Conservation (phyloP, 2,329 filamentous ascomycete species). For the Aspergillus arachidicola region DNA sequence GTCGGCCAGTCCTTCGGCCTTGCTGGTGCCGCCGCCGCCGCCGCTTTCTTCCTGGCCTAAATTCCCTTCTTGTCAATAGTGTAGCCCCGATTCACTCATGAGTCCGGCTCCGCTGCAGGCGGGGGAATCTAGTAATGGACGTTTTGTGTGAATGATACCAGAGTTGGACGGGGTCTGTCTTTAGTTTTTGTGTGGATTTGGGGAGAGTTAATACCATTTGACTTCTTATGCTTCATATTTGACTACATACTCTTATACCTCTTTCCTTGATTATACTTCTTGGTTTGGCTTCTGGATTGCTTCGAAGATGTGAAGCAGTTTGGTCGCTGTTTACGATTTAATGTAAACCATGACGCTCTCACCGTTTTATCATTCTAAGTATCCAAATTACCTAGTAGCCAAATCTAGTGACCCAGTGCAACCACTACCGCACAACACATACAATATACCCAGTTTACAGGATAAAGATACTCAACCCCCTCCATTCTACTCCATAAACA, state of each 20-base stretch:
- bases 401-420: neutral
- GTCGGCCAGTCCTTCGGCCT: constrained; percentile 32
- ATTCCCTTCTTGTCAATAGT: constrained; percentile 33
- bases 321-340: constrained; percentile 22
- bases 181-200: constrained; percentile 22
- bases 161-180: constrained; percentile 18
- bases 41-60: constrained; percentile 38
- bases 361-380: constrained; percentile 4
- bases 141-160: constrained; percentile 5
- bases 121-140: constrained; percentile 8
- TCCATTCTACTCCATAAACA: no score
- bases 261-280: constrained; percentile 20
- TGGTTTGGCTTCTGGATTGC: constrained; percentile 24
- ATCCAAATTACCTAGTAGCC: neutral
- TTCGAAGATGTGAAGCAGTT: neutral
- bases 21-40: constrained; percentile 34
- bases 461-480: no score
- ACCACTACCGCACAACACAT: neutral
- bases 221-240: constrained; percentile 22
- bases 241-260: constrained; percentile 15
- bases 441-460: no score
- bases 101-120: constrained; percentile 5
- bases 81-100: constrained; percentile 26
- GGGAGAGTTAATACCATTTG: constrained; percentile 25
- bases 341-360: constrained; percentile 30